A percentile compares a stretch with the other conserved stretches of the same genome.
Conservation (phyloP, 345 rosid species). For the Sapria himalayana region DNA sequence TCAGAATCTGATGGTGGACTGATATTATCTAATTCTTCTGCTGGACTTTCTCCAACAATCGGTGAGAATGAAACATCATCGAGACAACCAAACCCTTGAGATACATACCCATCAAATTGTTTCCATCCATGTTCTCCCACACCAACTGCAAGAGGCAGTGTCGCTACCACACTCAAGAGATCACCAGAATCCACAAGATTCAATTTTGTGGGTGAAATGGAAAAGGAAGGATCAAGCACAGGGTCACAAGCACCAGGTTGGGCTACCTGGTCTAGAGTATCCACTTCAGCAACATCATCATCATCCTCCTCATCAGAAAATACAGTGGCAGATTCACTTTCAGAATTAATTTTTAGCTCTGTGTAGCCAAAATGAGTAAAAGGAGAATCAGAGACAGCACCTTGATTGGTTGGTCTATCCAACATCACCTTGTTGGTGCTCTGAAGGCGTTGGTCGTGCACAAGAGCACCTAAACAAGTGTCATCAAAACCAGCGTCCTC, state of each 20-base stretch:
- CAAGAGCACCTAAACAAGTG: slow-evolving; percentile 11
- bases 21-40: slow-evolving; percentile 12
- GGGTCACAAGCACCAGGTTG: too few species aligned
- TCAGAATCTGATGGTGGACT: slow-evolving; percentile 8
- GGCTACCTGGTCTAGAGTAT: slow-evolving; percentile 8
- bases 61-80: slow-evolving; percentile 15
- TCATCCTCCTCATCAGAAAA: slow-evolving; percentile 19
- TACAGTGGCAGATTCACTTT: slow-evolving; percentile 30
- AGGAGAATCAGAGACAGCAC: too few species aligned
- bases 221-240: slow-evolving; percentile 11
- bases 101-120: slow-evolving; percentile 7
- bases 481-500: slow-evolving; percentile 15
- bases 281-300: slow-evolving; percentile 11
- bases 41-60: slow-evolving; percentile 8
- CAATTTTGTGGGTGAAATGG: slow-evolving; percentile 9
- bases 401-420: too few species aligned
- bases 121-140: slow-evolving; percentile 24
- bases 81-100: slow-evolving; percentile 21
- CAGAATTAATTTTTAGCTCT: slow-evolving; percentile 49
- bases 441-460: slow-evolving; percentile 7
- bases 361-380: slow-evolving; percentile 46
- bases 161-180: slow-evolving; percentile 5
- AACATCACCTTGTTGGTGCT: too few species aligned
- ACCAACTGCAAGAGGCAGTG: slow-evolving; percentile 9
- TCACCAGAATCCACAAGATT: slow-evolving; percentile 8